Percentiles rank a stretch among this genome's conserved stretches.
These are phyloP conservation scores for Xylaria sp. DNA, from an alignment of 2,329 filamentous ascomycete species.

Conservation along the genomic window DNA sequence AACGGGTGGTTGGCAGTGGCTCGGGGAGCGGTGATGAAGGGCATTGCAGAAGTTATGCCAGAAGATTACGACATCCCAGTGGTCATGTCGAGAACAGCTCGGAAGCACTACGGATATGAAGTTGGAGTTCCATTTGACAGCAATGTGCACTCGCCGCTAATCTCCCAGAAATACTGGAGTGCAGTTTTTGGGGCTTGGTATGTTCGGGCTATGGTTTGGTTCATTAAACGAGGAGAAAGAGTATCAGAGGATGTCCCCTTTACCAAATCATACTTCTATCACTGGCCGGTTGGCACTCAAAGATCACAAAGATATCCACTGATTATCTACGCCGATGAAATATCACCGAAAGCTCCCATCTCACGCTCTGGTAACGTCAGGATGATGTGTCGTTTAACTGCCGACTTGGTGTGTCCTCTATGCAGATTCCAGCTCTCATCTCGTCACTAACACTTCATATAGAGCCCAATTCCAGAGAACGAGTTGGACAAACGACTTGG, in stretches of 20 bases:
- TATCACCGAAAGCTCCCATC: slow-evolving; percentile 47
- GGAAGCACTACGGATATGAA: slow-evolving; percentile 57
- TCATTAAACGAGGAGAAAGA: slow-evolving; percentile 53
- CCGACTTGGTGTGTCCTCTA: slow-evolving; percentile 47
- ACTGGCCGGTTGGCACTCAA: slow-evolving; percentile 49
- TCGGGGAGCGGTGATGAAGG: slow-evolving; percentile 61
- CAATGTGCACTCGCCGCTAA: slow-evolving; percentile 23
- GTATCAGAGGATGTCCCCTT: slow-evolving; percentile 56
- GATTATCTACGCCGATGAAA: slow-evolving; percentile 52
- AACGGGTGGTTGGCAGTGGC: slow-evolving; percentile 63
- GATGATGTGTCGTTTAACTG: slow-evolving; percentile 52
- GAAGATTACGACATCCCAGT: slow-evolving; percentile 52
- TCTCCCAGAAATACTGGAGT: slow-evolving; percentile 30
- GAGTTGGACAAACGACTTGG: slow-evolving; percentile 50
- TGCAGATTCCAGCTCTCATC: not conserved
- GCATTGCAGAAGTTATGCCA: slow-evolving; percentile 52
- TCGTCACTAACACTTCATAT: not conserved
- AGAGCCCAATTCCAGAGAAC: slow-evolving; percentile 53
- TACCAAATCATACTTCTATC: slow-evolving; percentile 48
- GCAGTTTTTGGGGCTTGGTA: slow-evolving; percentile 28
- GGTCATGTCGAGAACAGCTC: slow-evolving; percentile 54
- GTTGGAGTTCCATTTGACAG: slow-evolving; percentile 24
- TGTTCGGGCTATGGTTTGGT: slow-evolving; percentile 55
- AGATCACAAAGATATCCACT: slow-evolving; percentile 51
- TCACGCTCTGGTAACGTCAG: slow-evolving; percentile 52